Evolutionary conservation across 2,329 filamentous ascomycete species (phyloP).

Genomic region (Cladorrhinum sp.): DNA sequence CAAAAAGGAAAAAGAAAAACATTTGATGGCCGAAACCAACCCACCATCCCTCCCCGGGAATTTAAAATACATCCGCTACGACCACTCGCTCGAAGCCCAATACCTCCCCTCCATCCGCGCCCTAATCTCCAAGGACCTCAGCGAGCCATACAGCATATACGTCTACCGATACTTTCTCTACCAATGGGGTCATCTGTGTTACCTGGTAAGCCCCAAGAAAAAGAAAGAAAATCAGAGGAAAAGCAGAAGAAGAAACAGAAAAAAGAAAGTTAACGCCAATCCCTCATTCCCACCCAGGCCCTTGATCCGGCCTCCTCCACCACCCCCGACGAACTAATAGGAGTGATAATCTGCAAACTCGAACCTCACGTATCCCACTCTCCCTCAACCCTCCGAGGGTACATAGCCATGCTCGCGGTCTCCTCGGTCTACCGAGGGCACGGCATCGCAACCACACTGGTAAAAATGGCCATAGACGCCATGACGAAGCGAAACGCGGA

Average conservation of each 20-base stretch:
- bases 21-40: conserved; percentile 35
- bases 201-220: conserved; percentile 67
- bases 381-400: conserved; percentile 70
- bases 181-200: conserved; percentile 97
- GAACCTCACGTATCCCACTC: conserved; percentile 86
- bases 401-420: conserved; percentile 98
- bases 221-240: too few relatives aligned
- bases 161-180: conserved; percentile 98
- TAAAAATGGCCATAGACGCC: conserved; percentile 84
- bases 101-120: conserved; percentile 84
- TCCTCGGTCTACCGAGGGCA: conserved; percentile 73
- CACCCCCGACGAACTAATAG: conserved; percentile 65
- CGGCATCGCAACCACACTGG: conserved; percentile 84
- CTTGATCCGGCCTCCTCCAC: conserved; percentile 39
- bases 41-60: conserved; percentile 41
- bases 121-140: conserved; percentile 92
- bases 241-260: too few relatives aligned
- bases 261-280: too few relatives aligned
- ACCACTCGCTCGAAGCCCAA: conserved; percentile 56
- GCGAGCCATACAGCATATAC: conserved; percentile 98
- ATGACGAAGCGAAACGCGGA: conserved; percentile 84
- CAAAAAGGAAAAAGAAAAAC: not conserved
- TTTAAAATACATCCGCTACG: conserved; percentile 60
- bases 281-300: not conserved
- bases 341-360: conserved; percentile 92